phyloP scores from a whole-genome alignment of 2,329 filamentous ascomycete genomes.

The Raffaelea albimanens region DNA sequence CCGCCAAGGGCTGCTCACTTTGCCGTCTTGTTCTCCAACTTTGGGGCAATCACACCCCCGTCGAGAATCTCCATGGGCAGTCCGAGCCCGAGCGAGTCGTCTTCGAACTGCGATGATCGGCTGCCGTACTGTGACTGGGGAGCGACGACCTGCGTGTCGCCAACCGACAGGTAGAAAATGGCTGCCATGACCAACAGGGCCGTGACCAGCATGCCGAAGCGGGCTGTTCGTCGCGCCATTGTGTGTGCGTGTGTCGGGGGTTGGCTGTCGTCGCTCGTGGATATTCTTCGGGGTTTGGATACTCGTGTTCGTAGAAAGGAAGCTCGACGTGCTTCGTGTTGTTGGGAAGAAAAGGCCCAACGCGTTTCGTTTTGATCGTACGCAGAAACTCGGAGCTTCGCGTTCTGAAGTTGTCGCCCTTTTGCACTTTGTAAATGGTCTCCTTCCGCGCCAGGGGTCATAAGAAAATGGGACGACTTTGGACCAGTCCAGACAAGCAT shows the following conservation, averaged over 20 bases:
- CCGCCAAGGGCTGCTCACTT: conserved; percentile 43
- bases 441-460: too few relatives aligned
- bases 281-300: too few relatives aligned
- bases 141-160: not conserved
- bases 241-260: not conserved
- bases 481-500: too few relatives aligned
- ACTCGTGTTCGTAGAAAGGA: too few relatives aligned
- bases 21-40: conserved; percentile 71
- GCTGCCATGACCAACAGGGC: conserved; percentile 6
- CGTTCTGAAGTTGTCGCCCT: too few relatives aligned
- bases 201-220: conserved; percentile 6
- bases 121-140: not conserved
- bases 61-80: conserved; percentile 43
- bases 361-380: too few relatives aligned
- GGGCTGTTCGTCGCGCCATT: conserved; percentile 11
- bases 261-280: too few relatives aligned
- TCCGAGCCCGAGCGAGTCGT: conserved; percentile 19
- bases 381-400: too few relatives aligned
- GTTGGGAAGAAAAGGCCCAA: too few relatives aligned
- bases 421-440: too few relatives aligned
- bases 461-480: too few relatives aligned
- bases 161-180: conserved; percentile 8
- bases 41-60: conserved; percentile 67
- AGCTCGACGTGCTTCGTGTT: too few relatives aligned
- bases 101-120: not conserved